Percentiles rank a stretch among this genome's conserved stretches.
These are phyloP conservation scores for Chaetomium globosum DNA, from an alignment of 2,329 filamentous ascomycete genomes.

Conservation along the genomic window DNA sequence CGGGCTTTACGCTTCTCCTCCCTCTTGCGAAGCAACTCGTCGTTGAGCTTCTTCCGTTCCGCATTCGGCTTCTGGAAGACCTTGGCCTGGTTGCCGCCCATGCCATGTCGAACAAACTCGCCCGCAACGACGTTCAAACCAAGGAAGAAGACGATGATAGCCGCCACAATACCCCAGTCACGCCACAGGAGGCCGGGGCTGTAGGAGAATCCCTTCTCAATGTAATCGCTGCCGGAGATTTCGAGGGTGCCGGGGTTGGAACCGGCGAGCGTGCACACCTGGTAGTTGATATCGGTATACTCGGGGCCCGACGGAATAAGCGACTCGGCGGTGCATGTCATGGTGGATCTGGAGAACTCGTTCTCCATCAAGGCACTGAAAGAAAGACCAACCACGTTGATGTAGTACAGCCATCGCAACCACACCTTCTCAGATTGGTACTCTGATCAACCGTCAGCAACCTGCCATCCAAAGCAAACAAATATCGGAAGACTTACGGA, in stretches of 20 bases:
- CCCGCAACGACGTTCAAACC: slow-evolving; percentile 74
- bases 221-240: slow-evolving; percentile 70
- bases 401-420: slow-evolving; percentile 82
- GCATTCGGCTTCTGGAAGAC: slow-evolving; percentile 72
- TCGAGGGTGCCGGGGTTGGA: slow-evolving; percentile 64
- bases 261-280: slow-evolving; percentile 80
- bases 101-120: slow-evolving; percentile 75
- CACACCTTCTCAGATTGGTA: slow-evolving; percentile 63
- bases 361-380: slow-evolving; percentile 85
- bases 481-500: slow-evolving; percentile 48
- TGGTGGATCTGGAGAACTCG: slow-evolving; percentile 70
- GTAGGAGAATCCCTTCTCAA: slow-evolving; percentile 70
- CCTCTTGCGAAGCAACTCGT: slow-evolving; percentile 61
- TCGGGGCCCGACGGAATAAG: slow-evolving; percentile 71
- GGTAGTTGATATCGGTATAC: slow-evolving; percentile 71
- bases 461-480: not conserved
- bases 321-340: slow-evolving; percentile 69
- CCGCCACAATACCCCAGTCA: slow-evolving; percentile 79
- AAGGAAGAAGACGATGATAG: slow-evolving; percentile 75
- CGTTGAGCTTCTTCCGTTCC: slow-evolving; percentile 68
- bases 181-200: slow-evolving; percentile 71
- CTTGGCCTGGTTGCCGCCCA: slow-evolving; percentile 78
- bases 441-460: slow-evolving; percentile 21
- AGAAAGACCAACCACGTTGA: slow-evolving; percentile 73
- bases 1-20: slow-evolving; percentile 56